These are phyloP conservation scores for Clarireedia sp. DNA, from an alignment of 2,329 filamentous ascomycete genomes.

Conservation along the genomic window DNA sequence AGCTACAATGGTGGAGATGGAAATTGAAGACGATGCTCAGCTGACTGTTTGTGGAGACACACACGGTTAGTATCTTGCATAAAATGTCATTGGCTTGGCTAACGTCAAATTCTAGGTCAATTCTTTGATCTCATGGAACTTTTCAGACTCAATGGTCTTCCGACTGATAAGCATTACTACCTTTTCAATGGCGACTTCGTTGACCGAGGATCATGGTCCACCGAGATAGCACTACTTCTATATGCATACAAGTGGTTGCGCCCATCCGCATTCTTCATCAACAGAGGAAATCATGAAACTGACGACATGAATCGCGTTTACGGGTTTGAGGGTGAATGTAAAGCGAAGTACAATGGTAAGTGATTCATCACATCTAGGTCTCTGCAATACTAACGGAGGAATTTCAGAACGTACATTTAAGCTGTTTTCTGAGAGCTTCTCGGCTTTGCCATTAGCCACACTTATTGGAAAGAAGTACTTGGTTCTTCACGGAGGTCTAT, in stretches of 20 bases:
- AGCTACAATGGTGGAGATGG: conserved; percentile 92
- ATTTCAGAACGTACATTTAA: conserved; percentile 65
- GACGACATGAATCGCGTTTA: conserved; percentile 99
- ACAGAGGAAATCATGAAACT: conserved; percentile 97
- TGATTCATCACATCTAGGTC: conserved; percentile 30
- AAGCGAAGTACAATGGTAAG: conserved; percentile 88
- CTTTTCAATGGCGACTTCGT: conserved; percentile 99
- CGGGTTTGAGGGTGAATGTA: conserved; percentile 97
- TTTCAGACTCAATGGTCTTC: conserved; percentile 82
- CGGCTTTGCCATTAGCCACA: conserved; percentile 83
- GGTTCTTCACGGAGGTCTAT: conserved; percentile 87
- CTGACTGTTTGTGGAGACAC: conserved; percentile 97
- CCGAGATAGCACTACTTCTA: conserved; percentile 86
- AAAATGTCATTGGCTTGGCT: background rate
- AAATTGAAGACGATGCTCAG: conserved; percentile 66
- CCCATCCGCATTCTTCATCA: conserved; percentile 83
- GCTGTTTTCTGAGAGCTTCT: conserved; percentile 97
- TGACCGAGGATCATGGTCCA: conserved; percentile 94
- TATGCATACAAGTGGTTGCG: conserved; percentile 97
- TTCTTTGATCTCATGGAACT: conserved; percentile 97
- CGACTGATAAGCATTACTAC: conserved; percentile 81
- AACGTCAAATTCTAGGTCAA: conserved; percentile 54
- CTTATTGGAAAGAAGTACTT: conserved; percentile 86
- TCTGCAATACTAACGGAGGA: background rate
- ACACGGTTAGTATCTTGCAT: conserved; percentile 55